phyloP scores from a whole-genome alignment of 2,329 filamentous ascomycete genomes.

The Stemphylium beticola region DNA sequence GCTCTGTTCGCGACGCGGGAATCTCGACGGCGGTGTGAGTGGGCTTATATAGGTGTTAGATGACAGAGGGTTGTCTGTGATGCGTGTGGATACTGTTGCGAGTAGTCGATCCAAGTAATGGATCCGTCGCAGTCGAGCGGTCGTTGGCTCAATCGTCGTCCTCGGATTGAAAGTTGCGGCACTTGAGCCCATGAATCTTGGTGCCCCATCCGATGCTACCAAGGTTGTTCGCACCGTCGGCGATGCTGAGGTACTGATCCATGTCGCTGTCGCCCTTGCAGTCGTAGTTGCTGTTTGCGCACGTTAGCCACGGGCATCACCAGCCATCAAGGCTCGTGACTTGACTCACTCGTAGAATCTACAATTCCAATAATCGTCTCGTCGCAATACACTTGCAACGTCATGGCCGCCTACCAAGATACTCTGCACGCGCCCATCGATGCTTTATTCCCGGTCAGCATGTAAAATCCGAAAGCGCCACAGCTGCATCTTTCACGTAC shows the following conservation, averaged over 20 bases:
- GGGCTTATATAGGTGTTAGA: background rate
- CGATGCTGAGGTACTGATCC: constrained; percentile 28
- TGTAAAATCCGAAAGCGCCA: background rate
- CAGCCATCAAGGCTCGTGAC: background rate
- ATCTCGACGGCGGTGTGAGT: background rate
- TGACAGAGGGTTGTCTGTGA: background rate
- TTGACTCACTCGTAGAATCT: constrained; percentile 42
- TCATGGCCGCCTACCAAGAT: constrained; percentile 42
- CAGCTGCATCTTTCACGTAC: constrained; percentile 16
- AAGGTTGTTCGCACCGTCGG: constrained; percentile 44
- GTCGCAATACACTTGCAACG: constrained; percentile 28
- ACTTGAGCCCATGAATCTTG: constrained; percentile 37
- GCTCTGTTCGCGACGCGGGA: background rate
- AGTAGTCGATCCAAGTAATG: background rate
- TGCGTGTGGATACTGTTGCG: background rate
- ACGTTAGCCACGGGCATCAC: background rate
- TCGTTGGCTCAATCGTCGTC: constrained; percentile 6
- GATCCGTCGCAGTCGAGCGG: too few relatives aligned
- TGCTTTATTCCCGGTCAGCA: constrained; percentile 29
- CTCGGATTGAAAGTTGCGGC: constrained; percentile 25
- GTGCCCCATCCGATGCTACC: constrained; percentile 37
- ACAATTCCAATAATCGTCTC: constrained; percentile 44
- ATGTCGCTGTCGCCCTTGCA: constrained; percentile 30
- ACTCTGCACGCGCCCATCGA: constrained; percentile 42
- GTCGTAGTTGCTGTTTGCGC: constrained; percentile 36